Evolutionary conservation across 2,329 filamentous ascomycete genomes (phyloP), one percentile per base, ranked within the genome.

Genomic region (Penicillium sp.): DNA sequence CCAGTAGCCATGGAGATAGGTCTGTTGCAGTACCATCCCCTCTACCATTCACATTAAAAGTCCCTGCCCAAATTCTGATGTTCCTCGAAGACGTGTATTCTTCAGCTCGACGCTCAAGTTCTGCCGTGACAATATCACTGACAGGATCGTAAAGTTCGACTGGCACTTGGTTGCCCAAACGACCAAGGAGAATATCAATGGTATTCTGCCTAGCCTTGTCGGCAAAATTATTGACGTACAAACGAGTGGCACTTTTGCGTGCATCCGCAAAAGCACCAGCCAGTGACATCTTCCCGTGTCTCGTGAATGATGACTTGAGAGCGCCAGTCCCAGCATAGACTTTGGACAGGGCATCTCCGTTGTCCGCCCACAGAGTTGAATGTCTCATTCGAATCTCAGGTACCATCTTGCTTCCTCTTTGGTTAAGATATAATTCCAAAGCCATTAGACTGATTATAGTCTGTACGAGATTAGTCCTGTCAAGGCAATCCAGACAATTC

Each of bases 311-410:
- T 2, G 91, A 92, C 71, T 97, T 99, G 46, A 99, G 78, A 16
- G 94, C 94, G 4, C 94, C 94, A 3, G 94, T 99, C 23, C 94
- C 94, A 8, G 94, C 94, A 69, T 99, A 99, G 24, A 97, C 97
- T 67, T 91, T 90, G 12, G 92, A 97, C 48, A 99, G 74, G 5
- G 89, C 88, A 75, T 99, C 94, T 21, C 94, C 94, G 68, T 97
- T 97, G 72, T 99, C 94, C 33, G 94, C 94, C 94, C 94, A 99
- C 1, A 99, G 80, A 59, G 86, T 94, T 8, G 91, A 92, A 74
- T 99, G 94, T 49, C 90, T 82, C 75, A 90, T 88, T 89, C 92
- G 96, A 65, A 97, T 92, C 67, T 97, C 92, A 0, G 86, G 83
- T 9, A 81, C 80, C 0, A 89, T 87, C 60, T 79, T 81, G 62